Evolutionary conservation across 2,329 filamentous ascomycete species (phyloP).

Genomic region (Alternaria alternata): DNA sequence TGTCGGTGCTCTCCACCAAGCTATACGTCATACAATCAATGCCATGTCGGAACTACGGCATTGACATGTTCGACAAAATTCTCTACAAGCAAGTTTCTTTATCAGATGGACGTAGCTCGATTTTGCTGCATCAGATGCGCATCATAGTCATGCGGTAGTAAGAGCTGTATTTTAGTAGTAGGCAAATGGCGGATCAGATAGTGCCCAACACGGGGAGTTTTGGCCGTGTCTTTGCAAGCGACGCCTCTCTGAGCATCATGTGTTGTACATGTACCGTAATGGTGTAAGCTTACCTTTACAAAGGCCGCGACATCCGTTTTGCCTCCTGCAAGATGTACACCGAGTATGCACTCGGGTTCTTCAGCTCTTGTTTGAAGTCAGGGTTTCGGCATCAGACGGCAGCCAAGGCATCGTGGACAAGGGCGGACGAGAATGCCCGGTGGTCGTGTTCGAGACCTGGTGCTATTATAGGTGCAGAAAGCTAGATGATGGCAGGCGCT

Average conservation of each 20-base stretch:
- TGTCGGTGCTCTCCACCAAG: neutral
- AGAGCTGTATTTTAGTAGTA: neutral
- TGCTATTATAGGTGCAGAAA: constrained; percentile 2
- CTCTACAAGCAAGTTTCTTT: neutral
- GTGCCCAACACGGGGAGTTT: neutral
- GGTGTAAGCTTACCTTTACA: neutral
- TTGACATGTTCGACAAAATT: neutral
- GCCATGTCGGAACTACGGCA: constrained; percentile 1
- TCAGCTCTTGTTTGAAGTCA: neutral
- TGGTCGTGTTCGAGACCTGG: neutral
- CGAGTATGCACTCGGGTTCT: neutral
- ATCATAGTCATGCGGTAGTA: neutral
- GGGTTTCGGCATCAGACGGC: neutral
- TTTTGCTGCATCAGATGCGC: neutral
- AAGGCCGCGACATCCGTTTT: neutral
- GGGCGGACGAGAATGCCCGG: neutral
- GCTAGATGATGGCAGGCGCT: neutral
- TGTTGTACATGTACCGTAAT: neutral
- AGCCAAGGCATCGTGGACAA: neutral
- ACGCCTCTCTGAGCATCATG: neutral
- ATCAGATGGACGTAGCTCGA: neutral
- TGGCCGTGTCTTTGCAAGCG: neutral
- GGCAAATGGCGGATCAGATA: neutral
- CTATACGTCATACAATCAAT: neutral
- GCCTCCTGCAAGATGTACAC: neutral